A percentile compares a stretch with the other conserved stretches of the same genome.
phyloP scores from a whole-genome alignment of 495 filamentous ascomycete species.

The Cercophora newfieldiana region DNA sequence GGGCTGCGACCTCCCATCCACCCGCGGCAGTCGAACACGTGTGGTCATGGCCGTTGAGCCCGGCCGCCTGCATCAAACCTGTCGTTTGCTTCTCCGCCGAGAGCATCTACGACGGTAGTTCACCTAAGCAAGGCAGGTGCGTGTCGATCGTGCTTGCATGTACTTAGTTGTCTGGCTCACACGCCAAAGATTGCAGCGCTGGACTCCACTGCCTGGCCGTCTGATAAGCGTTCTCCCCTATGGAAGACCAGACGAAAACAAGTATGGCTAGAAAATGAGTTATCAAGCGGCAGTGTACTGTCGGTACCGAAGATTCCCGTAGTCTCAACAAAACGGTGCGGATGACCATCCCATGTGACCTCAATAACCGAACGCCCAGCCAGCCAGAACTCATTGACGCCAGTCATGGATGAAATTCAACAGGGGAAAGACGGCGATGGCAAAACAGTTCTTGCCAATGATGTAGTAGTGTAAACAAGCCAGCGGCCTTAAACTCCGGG shows the following conservation, averaged over 20 bases:
- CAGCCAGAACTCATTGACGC: background rate
- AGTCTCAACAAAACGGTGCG: background rate
- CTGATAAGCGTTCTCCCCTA: background rate
- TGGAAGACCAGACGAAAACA: background rate
- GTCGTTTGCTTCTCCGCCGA: no score
- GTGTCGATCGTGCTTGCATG: background rate
- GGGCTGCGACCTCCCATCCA: no score
- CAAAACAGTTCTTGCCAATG: constrained; percentile 1
- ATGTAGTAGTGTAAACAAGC: background rate
- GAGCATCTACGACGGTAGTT: background rate
- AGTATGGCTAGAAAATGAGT: background rate
- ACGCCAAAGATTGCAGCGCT: no score
- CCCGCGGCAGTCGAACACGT: no score
- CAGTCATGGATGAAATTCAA: background rate
- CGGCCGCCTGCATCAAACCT: no score
- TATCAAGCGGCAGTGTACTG: background rate
- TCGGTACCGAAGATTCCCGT: background rate
- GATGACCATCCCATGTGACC: constrained; percentile 9
- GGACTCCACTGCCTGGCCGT: background rate
- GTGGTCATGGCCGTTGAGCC: no score
- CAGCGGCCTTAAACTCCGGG: background rate
- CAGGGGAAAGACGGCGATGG: background rate
- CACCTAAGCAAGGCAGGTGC: background rate
- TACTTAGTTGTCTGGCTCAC: background rate
- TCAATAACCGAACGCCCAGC: background rate